Percentiles rank a stretch among this genome's conserved stretches.
Evolutionary conservation across 352 stramenopile genomes (phyloP).

Genomic region (Phytopythium montanum): DNA sequence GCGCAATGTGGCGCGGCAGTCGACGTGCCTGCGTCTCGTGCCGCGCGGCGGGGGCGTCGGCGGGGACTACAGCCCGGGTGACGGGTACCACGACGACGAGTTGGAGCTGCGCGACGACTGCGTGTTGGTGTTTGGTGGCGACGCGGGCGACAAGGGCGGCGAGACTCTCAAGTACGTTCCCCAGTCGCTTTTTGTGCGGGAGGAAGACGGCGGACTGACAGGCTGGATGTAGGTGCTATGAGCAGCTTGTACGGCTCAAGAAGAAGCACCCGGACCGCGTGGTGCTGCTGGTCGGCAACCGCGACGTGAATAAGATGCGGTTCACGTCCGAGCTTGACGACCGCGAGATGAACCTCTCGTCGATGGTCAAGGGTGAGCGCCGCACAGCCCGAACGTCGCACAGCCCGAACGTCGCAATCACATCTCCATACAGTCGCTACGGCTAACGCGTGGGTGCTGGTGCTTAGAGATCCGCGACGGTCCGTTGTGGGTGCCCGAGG

Average conservation of each 20-base stretch:
- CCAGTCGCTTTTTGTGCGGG: background rate
- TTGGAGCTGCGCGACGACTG: slow-evolving; percentile 66
- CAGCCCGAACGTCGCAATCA: too few relatives aligned
- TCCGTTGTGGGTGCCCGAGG: slow-evolving; percentile 55
- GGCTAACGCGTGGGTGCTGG: background rate
- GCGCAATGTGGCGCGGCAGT: slow-evolving; percentile 56
- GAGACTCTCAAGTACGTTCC: slow-evolving; percentile 70
- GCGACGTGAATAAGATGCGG: slow-evolving; percentile 93
- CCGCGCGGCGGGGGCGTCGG: background rate
- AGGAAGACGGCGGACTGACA: background rate
- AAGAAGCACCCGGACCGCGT: slow-evolving; percentile 84
- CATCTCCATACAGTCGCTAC: background rate
- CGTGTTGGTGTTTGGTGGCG: slow-evolving; percentile 89
- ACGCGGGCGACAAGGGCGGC: slow-evolving; percentile 89
- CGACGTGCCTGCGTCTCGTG: slow-evolving; percentile 48
- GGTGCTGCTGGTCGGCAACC: slow-evolving; percentile 91
- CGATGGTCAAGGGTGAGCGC: slow-evolving; percentile 54
- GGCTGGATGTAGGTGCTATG: slow-evolving; percentile 46
- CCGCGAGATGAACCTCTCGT: slow-evolving; percentile 55
- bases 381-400: too few relatives aligned
- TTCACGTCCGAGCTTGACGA: slow-evolving; percentile 81
- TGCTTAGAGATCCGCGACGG: slow-evolving; percentile 64
- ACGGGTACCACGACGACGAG: slow-evolving; percentile 24
- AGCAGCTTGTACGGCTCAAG: slow-evolving; percentile 86
- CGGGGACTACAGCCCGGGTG: background rate